Evolutionary conservation across 345 rosid species (phyloP).

Genomic region (Salix dunnii): DNA sequence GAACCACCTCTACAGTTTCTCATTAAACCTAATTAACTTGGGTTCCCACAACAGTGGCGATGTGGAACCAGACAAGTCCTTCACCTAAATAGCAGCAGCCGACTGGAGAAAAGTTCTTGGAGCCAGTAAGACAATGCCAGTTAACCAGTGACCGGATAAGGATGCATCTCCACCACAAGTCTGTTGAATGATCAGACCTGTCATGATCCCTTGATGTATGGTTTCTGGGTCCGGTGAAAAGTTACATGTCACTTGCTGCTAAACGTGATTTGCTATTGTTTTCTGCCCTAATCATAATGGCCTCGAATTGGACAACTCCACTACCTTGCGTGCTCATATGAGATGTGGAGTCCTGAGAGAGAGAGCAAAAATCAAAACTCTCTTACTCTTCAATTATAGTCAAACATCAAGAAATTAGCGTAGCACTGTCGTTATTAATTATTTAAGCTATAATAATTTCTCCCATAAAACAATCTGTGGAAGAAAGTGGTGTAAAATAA

Average conservation of each 20-base stretch:
- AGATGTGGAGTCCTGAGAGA: not conserved
- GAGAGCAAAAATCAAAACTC: not conserved
- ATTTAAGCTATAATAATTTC: not conserved
- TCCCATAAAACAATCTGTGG: not conserved
- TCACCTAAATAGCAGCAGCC: not conserved
- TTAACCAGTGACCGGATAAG: constrained; percentile 21
- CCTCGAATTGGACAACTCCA: not conserved
- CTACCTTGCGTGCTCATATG: not conserved
- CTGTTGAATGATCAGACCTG: not conserved
- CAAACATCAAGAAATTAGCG: not conserved
- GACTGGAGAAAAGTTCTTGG: constrained; percentile 4
- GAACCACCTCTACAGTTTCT: too few species aligned
- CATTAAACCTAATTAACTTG: too few species aligned
- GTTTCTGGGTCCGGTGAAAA: constrained; percentile 6
- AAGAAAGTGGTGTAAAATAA: too few species aligned
- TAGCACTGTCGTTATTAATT: not conserved
- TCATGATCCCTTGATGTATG: not conserved
- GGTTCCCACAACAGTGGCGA: not conserved
- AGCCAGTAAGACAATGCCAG: constrained; percentile 22
- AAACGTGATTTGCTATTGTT: not conserved
- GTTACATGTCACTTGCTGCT: not conserved
- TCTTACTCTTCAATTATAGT: not conserved
- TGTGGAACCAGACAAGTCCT: constrained; percentile 2
- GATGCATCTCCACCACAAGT: constrained; percentile 29
- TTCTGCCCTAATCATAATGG: constrained; percentile 3